These are phyloP conservation scores for Patellaria atrata DNA, from an alignment of 495 filamentous ascomycete species.

Conservation along the genomic window DNA sequence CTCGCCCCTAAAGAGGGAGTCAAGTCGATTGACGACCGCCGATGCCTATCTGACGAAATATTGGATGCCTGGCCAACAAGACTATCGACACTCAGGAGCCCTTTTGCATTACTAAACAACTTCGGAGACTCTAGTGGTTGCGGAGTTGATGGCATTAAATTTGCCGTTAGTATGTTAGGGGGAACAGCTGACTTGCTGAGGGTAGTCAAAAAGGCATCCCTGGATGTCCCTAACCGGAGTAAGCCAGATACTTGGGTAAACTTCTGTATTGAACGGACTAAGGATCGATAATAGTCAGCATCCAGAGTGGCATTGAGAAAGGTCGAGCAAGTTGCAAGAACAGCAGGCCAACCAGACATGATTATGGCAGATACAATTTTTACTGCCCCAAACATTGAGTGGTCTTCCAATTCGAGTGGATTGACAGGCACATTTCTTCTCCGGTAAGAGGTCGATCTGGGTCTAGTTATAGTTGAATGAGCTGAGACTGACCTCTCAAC, in stretches of 20 bases:
- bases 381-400: slow-evolving; percentile 55
- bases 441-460: slow-evolving; percentile 27
- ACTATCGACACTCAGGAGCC: slow-evolving; percentile 50
- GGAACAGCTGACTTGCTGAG: slow-evolving; percentile 87
- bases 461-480: not conserved
- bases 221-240: slow-evolving; percentile 64
- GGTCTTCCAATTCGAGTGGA: slow-evolving; percentile 55
- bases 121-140: slow-evolving; percentile 35
- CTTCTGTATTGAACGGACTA: slow-evolving; percentile 91
- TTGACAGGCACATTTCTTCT: slow-evolving; percentile 55
- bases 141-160: slow-evolving; percentile 32
- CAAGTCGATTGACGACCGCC: slow-evolving; percentile 38
- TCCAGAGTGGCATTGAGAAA: slow-evolving; percentile 86
- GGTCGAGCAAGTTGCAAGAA: slow-evolving; percentile 85
- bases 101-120: slow-evolving; percentile 47
- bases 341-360: slow-evolving; percentile 86
- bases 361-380: slow-evolving; percentile 66
- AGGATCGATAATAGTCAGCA: slow-evolving; percentile 81
- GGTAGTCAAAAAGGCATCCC: slow-evolving; percentile 90
- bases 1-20: slow-evolving; percentile 59
- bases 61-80: slow-evolving; percentile 37
- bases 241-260: slow-evolving; percentile 90
- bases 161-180: slow-evolving; percentile 52
- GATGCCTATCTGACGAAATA: slow-evolving; percentile 32
- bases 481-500: not conserved